phyloP scores from a whole-genome alignment of 2,329 filamentous ascomycete species.

The Phialophora verrucosa region DNA sequence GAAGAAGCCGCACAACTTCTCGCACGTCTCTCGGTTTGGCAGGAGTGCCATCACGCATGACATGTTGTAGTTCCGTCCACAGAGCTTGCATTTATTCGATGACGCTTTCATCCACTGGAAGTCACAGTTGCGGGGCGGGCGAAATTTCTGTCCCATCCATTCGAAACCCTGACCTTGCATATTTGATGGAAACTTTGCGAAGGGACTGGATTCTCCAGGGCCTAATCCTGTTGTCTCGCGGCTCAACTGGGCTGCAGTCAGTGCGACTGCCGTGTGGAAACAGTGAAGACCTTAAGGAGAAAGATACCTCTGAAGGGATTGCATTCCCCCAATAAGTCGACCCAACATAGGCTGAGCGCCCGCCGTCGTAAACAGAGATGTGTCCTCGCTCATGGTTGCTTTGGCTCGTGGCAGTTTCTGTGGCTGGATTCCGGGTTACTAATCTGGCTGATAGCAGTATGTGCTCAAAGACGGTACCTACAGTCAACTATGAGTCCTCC shows the following conservation, averaged over 20 bases:
- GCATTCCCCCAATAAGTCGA: conserved; percentile 35
- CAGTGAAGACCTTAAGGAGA: background rate
- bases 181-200: conserved; percentile 22
- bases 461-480: conserved; percentile 3
- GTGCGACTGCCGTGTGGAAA: background rate
- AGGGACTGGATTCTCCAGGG: conserved; percentile 14
- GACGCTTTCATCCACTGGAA: conserved; percentile 22
- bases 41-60: conserved; percentile 32
- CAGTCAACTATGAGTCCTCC: conserved; percentile 5
- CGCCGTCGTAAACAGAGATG: conserved; percentile 26
- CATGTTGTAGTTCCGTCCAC: conserved; percentile 33
- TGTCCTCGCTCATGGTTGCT: conserved; percentile 23
- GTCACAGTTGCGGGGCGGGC: conserved; percentile 21
- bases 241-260: conserved; percentile 15
- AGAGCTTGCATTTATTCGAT: conserved; percentile 30
- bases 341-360: conserved; percentile 30
- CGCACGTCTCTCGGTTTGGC: conserved; percentile 28
- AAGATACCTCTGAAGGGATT: conserved; percentile 32
- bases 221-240: conserved; percentile 9
- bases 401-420: background rate
- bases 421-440: conserved; percentile 8
- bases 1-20: conserved; percentile 33
- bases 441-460: conserved; percentile 5
- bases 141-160: conserved; percentile 23
- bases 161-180: conserved; percentile 5